A percentile compares a stretch with the other conserved stretches of the same genome.
Evolutionary conservation across 148 eudicot species (phyloP).

Genomic region (Linanthus parryae): DNA sequence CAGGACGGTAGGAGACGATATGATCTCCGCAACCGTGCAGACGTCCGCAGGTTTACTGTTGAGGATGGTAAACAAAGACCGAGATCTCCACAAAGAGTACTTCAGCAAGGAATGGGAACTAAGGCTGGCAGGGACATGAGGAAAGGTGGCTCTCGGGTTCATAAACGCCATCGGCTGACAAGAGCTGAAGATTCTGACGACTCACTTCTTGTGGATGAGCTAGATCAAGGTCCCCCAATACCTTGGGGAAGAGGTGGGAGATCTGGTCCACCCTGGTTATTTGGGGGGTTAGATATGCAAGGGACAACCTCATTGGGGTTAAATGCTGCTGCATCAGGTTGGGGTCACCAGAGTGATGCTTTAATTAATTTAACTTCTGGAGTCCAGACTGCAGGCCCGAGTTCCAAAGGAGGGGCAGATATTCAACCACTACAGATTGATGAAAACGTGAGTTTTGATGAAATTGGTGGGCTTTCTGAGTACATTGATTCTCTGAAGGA

Average conservation of each 20-base stretch:
- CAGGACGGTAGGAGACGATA: slow-evolving; percentile 88
- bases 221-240: slow-evolving; percentile 90
- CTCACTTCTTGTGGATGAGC: slow-evolving; percentile 95
- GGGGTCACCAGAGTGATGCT: slow-evolving; percentile 88
- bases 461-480: slow-evolving; percentile 94
- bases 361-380: slow-evolving; percentile 61
- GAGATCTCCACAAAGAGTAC: slow-evolving; percentile 88
- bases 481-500: slow-evolving; percentile 93
- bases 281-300: slow-evolving; percentile 84
- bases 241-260: slow-evolving; percentile 98
- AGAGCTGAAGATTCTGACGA: slow-evolving; percentile 96
- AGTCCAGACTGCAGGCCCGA: slow-evolving; percentile 96
- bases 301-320: slow-evolving; percentile 87
- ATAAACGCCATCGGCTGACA: slow-evolving; percentile 84
- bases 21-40: slow-evolving; percentile 90
- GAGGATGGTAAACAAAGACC: slow-evolving; percentile 82
- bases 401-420: slow-evolving; percentile 99
- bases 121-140: slow-evolving; percentile 77
- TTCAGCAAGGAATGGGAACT: slow-evolving; percentile 94
- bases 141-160: slow-evolving; percentile 83
- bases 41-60: slow-evolving; percentile 74
- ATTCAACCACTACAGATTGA: slow-evolving; percentile 95
- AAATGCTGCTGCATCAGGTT: slow-evolving; percentile 90
- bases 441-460: slow-evolving; percentile 87
- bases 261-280: slow-evolving; percentile 89